phyloP scores from a whole-genome alignment of 2,329 filamentous ascomycete genomes.

The Ceratocystis smalleyi region DNA sequence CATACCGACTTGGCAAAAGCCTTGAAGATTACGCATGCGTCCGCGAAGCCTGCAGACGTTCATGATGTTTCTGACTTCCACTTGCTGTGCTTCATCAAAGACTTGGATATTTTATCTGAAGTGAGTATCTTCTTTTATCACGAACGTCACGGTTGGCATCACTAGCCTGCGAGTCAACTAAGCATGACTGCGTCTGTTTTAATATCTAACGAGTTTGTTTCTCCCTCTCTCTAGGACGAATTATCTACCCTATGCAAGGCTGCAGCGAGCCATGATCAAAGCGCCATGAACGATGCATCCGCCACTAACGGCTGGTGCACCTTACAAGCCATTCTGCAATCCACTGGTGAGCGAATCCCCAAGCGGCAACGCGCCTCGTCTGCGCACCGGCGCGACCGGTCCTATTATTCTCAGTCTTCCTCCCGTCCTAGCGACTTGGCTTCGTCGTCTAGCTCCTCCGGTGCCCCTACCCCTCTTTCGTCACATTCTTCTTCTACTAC shows the following conservation, averaged over 20 bases:
- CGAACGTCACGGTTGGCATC: not conserved
- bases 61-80: conserved; percentile 82
- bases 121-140: conserved; percentile 31
- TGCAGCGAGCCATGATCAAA: conserved; percentile 63
- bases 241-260: conserved; percentile 72
- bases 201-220: conserved; percentile 13
- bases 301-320: conserved; percentile 88
- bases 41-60: conserved; percentile 29
- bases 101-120: conserved; percentile 69
- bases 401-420: conserved; percentile 14
- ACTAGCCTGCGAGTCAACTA: not conserved
- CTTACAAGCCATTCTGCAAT: conserved; percentile 79
- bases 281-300: conserved; percentile 68
- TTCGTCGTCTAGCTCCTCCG: conserved; percentile 21
- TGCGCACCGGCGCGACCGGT: conserved; percentile 6
- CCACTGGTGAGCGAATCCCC: conserved; percentile 89
- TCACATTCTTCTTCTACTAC: conserved; percentile 14
- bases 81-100: conserved; percentile 71
- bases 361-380: conserved; percentile 41
- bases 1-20: conserved; percentile 50
- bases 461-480: conserved; percentile 19
- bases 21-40: conserved; percentile 40
- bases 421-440: conserved; percentile 19
- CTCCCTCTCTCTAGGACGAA: conserved; percentile 52
- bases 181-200: not conserved